Evolutionary conservation across 1,139 yeast genomes (phyloP), one percentile per base, ranked within the genome.

Genomic region (Protomyces macrosporus): DNA sequence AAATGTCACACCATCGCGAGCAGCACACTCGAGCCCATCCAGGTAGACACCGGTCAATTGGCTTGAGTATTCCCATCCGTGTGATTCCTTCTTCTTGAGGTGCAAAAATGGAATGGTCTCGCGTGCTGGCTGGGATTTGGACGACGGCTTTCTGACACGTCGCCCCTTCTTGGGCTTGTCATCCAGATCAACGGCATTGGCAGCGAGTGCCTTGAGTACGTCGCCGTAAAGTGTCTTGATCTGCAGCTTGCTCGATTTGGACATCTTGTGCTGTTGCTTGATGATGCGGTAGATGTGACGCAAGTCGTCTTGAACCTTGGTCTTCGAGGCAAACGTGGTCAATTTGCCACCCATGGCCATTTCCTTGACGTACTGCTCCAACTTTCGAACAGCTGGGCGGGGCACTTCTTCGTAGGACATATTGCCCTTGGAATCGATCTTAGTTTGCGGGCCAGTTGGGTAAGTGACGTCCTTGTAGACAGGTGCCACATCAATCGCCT

Each of bases 101-200:
- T 91, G 96, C 77, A 93, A 83, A 86, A 90, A 93, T 69, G 98
- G 98, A 71, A 93, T 83, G 63, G 97, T 90, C 76, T 88, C 95
- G 37, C 34, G 14, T 14, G 51, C 62, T 59, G 76, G 73, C 59
- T 80, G 76, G 51, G 77, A 74, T 66, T 75, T 76, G 73, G 87
- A 85, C 4, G 53, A 35, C 6, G 53, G 37, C 60, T 55, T 60
- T 36, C 48, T 51, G 12, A 42, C 53, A n/a, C 63, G 58, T 23
- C 64, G 55, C 6, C 60, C 60, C 10, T 55, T 39, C 45, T 64
- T 59, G 35, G 65, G 64, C 23, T 48, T 50, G 45, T 61, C 60
- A 10, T 55, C 60, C 6, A 61, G 45, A 36, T 45, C 45, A 12
- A 51, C 55, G 16, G 56, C 53, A 23, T 67, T 67, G 30, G 68